Percentiles rank a stretch among this genome's conserved stretches.
Evolutionary conservation across 805 yeast genomes (phyloP).

Genomic region (Henningerozyma blattae): DNA sequence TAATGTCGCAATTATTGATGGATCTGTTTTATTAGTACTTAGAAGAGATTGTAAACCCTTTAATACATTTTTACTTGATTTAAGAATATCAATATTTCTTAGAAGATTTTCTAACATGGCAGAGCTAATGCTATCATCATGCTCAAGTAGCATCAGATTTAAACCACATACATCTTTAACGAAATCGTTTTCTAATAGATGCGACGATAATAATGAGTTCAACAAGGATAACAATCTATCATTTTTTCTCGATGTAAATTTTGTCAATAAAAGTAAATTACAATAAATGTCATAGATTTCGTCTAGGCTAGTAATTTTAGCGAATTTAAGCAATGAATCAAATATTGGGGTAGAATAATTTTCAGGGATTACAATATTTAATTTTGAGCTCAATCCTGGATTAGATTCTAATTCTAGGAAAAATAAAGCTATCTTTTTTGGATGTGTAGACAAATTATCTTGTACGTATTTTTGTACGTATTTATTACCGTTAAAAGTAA

Average conservation of each 20-base stretch:
- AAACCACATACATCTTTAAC: constrained; percentile 32
- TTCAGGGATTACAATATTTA: constrained; percentile 20
- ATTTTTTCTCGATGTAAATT: constrained; percentile 21
- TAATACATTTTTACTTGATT: constrained; percentile 29
- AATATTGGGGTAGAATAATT: constrained; percentile 9
- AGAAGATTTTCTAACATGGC: constrained; percentile 11
- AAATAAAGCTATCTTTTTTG: constrained; percentile 31
- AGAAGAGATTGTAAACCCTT: constrained; percentile 24
- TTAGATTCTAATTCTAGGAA: constrained; percentile 27
- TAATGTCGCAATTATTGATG: background rate
- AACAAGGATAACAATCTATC: constrained; percentile 4
- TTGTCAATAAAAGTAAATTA: constrained; percentile 35
- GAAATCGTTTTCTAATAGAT: constrained; percentile 14
- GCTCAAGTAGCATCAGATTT: constrained; percentile 25
- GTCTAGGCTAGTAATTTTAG: constrained; percentile 10
- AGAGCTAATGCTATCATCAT: constrained; percentile 9
- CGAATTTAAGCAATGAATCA: constrained; percentile 4
- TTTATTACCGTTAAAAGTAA: constrained; percentile 30
- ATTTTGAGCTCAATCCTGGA: constrained; percentile 22
- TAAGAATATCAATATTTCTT: constrained; percentile 15
- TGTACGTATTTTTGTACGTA: constrained; percentile 39
- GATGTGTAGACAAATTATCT: constrained; percentile 27
- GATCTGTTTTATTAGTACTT: background rate
- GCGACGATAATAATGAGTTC: background rate
- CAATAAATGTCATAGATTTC: constrained; percentile 38